phyloP scores from a whole-genome alignment of 306 rosid species.

The Trifolium fragiferum region DNA sequence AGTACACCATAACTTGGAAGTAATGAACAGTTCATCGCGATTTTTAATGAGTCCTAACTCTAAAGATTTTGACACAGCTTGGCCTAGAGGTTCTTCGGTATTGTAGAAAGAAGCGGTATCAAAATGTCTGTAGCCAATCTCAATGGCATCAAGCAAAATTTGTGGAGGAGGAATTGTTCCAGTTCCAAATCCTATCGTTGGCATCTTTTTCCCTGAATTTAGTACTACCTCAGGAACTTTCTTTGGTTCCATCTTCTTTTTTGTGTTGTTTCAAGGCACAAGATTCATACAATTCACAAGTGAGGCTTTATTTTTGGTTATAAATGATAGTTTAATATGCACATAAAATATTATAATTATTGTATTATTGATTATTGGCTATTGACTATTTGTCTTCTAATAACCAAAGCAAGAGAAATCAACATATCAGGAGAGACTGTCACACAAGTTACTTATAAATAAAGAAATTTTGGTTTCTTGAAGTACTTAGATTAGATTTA shows the following conservation, averaged over 20 bases:
- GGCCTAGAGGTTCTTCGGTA: conserved; percentile 1
- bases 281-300: background rate
- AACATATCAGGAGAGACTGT: no score
- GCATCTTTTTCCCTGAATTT: conserved; percentile 39
- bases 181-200: conserved; percentile 35
- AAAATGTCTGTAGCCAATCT: conserved; percentile 39
- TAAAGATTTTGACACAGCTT: background rate
- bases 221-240: conserved; percentile 7
- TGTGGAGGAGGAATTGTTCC: conserved; percentile 18
- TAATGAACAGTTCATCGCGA: conserved; percentile 50
- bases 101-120: background rate
- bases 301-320: background rate
- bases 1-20: conserved; percentile 50
- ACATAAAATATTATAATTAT: background rate
- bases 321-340: background rate
- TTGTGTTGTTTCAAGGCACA: background rate
- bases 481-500: background rate
- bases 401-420: background rate
- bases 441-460: no score
- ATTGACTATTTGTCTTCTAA: background rate
- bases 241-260: conserved; percentile 2
- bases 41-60: conserved; percentile 6
- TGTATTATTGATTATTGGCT: background rate
- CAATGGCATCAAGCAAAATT: conserved; percentile 26
- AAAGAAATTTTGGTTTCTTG: no score